Evolutionary conservation across 306 rosid species (phyloP), one percentile per base, ranked within the genome.

Genomic region (Pterocarpus santalinus): DNA sequence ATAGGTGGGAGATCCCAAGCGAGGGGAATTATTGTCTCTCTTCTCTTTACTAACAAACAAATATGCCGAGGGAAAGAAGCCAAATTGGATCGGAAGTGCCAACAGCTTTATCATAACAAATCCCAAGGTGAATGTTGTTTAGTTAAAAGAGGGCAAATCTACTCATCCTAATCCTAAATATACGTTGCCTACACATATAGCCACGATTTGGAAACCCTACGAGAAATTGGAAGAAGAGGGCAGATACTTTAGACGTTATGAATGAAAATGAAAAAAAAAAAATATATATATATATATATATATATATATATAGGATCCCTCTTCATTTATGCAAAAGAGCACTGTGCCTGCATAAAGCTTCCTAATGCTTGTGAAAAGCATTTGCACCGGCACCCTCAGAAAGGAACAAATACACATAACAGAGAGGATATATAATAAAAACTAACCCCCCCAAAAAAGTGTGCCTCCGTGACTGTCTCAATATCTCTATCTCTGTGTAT

Each of bases 71-170:
- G 8, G 30, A 11, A 49, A 81, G 38, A 69, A 56, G 85, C 77
- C 83, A 81, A 75, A 75, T 39, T 55, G 58, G 78, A 38, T 39
- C 51, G 58, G 78, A 38, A 72, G 33, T 69, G 71, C 56, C 12
- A 74, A 57, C 90, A 82, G 88, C 87, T 86, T 86, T 89, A 39
- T 51, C 13, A 53, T 80, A 87, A 62, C 93, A 85, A 88, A 90
- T 88, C 93, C 90, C 86, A 77, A 89, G 28, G 77, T 73, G 72
- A 72, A 52, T 69, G 64, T 66, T 71, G 70, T 78, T 74, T 79
- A 63, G 83, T 77, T 72, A 75, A 84, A 86, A 85, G 74, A 78
- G 85, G 79, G 77, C 76, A 79, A 87, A 82, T 80, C 86, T 81
- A 86, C 78, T 67, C 58, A 60, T 55, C 84, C 86, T 86, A 56